Conservation (phyloP, 352 stramenopile species). For the Saprolegnia parasitica region DNA sequence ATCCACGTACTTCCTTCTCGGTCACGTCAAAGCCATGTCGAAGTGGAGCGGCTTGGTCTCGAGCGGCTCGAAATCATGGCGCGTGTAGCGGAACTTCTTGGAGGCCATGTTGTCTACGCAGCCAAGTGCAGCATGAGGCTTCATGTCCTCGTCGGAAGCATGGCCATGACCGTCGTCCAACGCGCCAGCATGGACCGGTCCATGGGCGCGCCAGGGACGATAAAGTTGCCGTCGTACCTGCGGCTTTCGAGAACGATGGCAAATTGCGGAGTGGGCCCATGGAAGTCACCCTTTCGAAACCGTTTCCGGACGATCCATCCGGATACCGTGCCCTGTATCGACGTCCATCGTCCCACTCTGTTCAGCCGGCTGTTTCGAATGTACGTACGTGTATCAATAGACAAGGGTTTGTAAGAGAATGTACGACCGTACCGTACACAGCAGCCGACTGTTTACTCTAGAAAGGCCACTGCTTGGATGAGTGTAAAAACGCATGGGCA, state of each 20-base stretch:
- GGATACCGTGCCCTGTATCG: not conserved
- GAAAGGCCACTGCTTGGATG: not conserved
- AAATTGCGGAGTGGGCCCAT: not conserved
- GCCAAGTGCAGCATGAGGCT: not conserved
- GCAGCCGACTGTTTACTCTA: not conserved
- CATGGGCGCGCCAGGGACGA: too few species aligned
- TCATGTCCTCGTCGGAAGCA: not conserved
- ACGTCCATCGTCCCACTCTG: conserved; percentile 18
- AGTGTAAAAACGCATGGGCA: not conserved
- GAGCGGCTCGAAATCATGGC: conserved; percentile 58
- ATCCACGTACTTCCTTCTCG: conserved; percentile 35
- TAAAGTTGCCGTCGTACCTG: too few species aligned
- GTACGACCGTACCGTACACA: not conserved
- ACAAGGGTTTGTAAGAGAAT: not conserved
- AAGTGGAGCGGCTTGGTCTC: conserved; percentile 67
- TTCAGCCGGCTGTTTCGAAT: not conserved
- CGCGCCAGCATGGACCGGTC: too few species aligned
- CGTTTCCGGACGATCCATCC: not conserved
- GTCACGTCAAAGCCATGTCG: conserved; percentile 76
- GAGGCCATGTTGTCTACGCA: conserved; percentile 2
- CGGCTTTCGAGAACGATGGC: not conserved
- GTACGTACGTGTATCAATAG: not conserved
- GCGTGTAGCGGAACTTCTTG: conserved; percentile 75
- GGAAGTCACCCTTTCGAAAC: not conserved
- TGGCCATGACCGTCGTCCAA: too few species aligned